Evolutionary conservation across 768 basidiomycete genomes (phyloP), one percentile per base, ranked within the genome.

Genomic region (Cubamyces lactineus): DNA sequence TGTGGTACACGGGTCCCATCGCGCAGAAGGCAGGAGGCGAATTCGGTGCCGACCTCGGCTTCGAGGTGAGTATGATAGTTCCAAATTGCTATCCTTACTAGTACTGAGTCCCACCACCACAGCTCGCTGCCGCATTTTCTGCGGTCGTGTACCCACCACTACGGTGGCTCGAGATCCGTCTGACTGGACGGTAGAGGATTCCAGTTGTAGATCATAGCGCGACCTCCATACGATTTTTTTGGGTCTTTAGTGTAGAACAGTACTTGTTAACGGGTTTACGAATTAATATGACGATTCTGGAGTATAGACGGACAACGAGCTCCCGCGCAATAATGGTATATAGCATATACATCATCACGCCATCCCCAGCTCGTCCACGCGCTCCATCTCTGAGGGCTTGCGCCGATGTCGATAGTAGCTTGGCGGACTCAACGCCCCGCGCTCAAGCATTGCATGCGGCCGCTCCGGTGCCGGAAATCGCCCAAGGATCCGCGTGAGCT

Each of bases 41-140:
- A 47, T 77, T 69, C 42, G 83, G 83, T 30, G 83, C 80, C 1
- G 84, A 85, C 65, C 73, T 85, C 28, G 84, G 84, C 34, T 84
- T 85, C 58, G 84, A 84, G 75, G 79, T 82, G 28, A 30, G 75
- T 42, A 23, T 12, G 23, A 16, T n/a, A 6, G 34, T 34, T 11
- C 34, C 9, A 11, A 34, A 5, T 24, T 5, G n/a, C 17, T 41
- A n/a, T 28, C 5, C 16, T 15, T 24, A 2, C 2, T n/a, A 23
- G 17, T 28, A 24, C 48, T 39, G 15, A 39, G 21, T 50, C 24
- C 30, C 21, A 4, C n/a, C 11, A 15, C 9, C 16, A n/a, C 39
- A 79, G 77, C 77, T 82, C 49, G 77, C 79, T 24, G 82, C 79
- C 15, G 73, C 53, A 2, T 82, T 84, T 58, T 71, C 84, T 7